Percentiles rank a stretch among this genome's conserved stretches.
These are phyloP conservation scores for Prunus kanzakura DNA, from an alignment of 306 rosid species.

Conservation along the genomic window DNA sequence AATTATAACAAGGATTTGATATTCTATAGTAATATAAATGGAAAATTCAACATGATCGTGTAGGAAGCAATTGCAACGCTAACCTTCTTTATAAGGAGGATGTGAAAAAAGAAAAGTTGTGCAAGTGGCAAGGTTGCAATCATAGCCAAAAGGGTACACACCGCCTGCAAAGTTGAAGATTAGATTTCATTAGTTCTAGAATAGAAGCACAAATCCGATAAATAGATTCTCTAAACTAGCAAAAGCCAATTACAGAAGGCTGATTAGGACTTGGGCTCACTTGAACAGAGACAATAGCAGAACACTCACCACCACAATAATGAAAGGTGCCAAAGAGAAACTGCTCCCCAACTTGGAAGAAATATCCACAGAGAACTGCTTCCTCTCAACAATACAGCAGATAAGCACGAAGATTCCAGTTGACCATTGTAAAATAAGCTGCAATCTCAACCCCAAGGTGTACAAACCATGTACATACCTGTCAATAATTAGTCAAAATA, in stretches of 20 bases:
- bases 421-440: conserved; percentile 98
- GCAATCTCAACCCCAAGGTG: conserved; percentile 94
- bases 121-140: conserved; percentile 90
- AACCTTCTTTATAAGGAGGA: conserved; percentile 94
- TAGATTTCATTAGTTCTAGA: conserved; percentile 8
- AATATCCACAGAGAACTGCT: conserved; percentile 63
- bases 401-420: conserved; percentile 89
- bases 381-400: conserved; percentile 83
- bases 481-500: conserved; percentile 77
- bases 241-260: conserved; percentile 2
- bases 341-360: conserved; percentile 91
- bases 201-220: background rate
- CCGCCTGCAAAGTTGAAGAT: conserved; percentile 46
- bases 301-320: conserved; percentile 79
- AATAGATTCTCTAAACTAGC: background rate
- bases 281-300: conserved; percentile 2
- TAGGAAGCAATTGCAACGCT: conserved; percentile 6
- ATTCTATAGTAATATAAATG: background rate
- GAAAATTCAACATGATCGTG: background rate
- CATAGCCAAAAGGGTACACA: conserved; percentile 89
- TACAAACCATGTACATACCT: conserved; percentile 78
- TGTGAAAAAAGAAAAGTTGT: conserved; percentile 93
- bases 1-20: background rate
- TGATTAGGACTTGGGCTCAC: background rate
- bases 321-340: conserved; percentile 78